Base-by-base conservation (phyloP, 371 early-diverging fungal species). In the Smittium mucronatum region DNA sequence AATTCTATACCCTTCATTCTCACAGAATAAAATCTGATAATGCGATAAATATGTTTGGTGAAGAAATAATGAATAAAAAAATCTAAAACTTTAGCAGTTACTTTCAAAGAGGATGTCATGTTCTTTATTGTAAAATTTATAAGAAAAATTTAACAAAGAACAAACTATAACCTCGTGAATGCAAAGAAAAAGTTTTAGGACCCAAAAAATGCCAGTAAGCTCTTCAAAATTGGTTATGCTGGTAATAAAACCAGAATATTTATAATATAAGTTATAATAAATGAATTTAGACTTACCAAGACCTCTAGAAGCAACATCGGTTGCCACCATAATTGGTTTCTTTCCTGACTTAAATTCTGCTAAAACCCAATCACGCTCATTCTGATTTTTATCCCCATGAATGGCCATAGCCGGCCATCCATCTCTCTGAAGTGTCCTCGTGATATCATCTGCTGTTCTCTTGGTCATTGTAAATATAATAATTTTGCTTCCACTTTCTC, bases 281-380 rank as follows among this genome's bases (percentile, higher is more conserved):
- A 25, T 33, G 36, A 70, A 70, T 34, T 2, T 35, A 36, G 34
- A 85, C 84, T 83, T 91, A 93, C 97, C 98, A 70, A 99, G 88
- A 78, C 99, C 99, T 84, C 99, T 93, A 69, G 96, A 95, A 67
- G 99, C 99, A 60, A 99, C 99, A 83, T 99, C 99, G 1, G 99
- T 99, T 31, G 99, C 99, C 70, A 99, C 97, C 88, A 99, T 88
- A 74, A 96, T 91, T 25, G 94, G 94, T 58, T 87, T 87, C 64
- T 83, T 85, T 59, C 95, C 94, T 31, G 85, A 75, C 78, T 90
- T 91, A 87, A 98, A 95, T 83, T 95, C 89, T 72, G 84, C 82
- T 77, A 97, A 83, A 5, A 94, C 97, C 90, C 93, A 92, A 81
- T 99, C 99, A 82, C 99, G 95, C 77, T 96, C 97, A 70, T 84